Conservation (phyloP, 139 green algal genomes). For the Tetratostichococcus sp. region DNA sequence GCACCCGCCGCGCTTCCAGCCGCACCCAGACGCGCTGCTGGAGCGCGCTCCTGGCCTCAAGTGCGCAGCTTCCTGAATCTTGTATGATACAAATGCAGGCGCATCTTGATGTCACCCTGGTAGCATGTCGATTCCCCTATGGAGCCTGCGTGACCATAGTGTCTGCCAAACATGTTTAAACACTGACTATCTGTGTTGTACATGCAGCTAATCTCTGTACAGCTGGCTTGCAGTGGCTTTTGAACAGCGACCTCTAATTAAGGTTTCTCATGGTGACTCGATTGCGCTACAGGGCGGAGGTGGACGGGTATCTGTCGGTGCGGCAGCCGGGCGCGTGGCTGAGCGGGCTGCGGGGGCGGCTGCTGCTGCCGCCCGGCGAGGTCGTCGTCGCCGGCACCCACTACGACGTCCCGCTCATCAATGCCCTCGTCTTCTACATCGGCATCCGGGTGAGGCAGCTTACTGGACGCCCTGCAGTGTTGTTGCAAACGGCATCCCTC, state of each 20-base stretch:
- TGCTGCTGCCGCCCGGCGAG: constrained; percentile 43
- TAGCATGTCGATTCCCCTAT: too few species aligned
- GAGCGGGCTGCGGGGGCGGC: constrained; percentile 44
- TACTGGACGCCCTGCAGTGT: constrained; percentile 5
- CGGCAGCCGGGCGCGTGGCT: constrained; percentile 48
- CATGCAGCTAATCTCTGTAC: too few species aligned
- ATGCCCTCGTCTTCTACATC: constrained; percentile 90
- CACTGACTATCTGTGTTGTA: too few species aligned
- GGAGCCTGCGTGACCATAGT: too few species aligned
- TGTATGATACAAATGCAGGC: too few species aligned
- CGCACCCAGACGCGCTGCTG: constrained; percentile 58
- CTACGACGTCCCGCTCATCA: constrained; percentile 88
- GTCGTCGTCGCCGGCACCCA: constrained; percentile 24
- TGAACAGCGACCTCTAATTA: too few species aligned
- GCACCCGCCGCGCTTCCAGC: constrained; percentile 66
- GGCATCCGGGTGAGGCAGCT: constrained; percentile 43
- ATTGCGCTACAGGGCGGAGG: constrained; percentile 29
- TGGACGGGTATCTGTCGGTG: constrained; percentile 63
- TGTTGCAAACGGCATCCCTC: too few species aligned
- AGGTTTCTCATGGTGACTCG: too few species aligned
- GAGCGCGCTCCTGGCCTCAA: constrained; percentile 7
- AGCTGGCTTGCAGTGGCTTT: too few species aligned
- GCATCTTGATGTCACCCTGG: too few species aligned
- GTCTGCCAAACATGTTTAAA: too few species aligned
- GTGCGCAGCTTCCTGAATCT: constrained; percentile 1